Conservation (phyloP, 1,284 basidiomycete genomes). For the Sporisorium iseilematis-ciliati region DNA sequence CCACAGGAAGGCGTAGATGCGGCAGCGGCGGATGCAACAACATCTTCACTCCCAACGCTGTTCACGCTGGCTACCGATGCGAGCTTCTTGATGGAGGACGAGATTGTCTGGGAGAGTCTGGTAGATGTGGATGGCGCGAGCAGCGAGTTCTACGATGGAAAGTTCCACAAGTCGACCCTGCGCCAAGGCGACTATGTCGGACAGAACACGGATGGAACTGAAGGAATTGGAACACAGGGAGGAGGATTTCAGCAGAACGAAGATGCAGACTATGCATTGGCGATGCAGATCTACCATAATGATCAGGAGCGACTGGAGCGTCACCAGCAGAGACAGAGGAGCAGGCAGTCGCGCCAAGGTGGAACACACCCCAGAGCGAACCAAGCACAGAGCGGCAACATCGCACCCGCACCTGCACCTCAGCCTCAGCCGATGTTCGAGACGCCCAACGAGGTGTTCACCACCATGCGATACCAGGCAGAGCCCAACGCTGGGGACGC, state of each 20-base stretch:
- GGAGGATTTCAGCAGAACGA: slow-evolving; percentile 26
- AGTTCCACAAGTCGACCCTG: slow-evolving; percentile 45
- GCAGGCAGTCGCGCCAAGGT: slow-evolving; percentile 16
- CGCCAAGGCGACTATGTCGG: slow-evolving; percentile 47
- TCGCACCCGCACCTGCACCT: neutral
- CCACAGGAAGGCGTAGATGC: slow-evolving; percentile 38
- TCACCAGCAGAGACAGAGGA: slow-evolving; percentile 32
- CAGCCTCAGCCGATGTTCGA: slow-evolving; percentile 11
- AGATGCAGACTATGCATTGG: slow-evolving; percentile 57
- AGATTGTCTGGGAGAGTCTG: slow-evolving; percentile 86
- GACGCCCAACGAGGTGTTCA: slow-evolving; percentile 48
- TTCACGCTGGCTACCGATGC: slow-evolving; percentile 86
- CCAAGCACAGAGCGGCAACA: neutral
- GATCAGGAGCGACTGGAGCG: slow-evolving; percentile 47
- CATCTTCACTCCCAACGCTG: slow-evolving; percentile 69
- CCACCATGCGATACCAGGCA: slow-evolving; percentile 47
- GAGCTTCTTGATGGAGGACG: slow-evolving; percentile 80
- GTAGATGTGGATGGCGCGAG: slow-evolving; percentile 83
- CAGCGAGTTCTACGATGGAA: slow-evolving; percentile 57
- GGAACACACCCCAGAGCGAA: slow-evolving; percentile 3
- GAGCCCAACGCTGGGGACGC: slow-evolving; percentile 3
- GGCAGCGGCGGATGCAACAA: neutral
- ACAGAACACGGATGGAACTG: slow-evolving; percentile 12
- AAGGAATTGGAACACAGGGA: neutral
- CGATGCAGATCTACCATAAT: slow-evolving; percentile 58